These are phyloP conservation scores for Elsinoe perseae DNA, from an alignment of 2,329 filamentous ascomycete species.

Conservation along the genomic window DNA sequence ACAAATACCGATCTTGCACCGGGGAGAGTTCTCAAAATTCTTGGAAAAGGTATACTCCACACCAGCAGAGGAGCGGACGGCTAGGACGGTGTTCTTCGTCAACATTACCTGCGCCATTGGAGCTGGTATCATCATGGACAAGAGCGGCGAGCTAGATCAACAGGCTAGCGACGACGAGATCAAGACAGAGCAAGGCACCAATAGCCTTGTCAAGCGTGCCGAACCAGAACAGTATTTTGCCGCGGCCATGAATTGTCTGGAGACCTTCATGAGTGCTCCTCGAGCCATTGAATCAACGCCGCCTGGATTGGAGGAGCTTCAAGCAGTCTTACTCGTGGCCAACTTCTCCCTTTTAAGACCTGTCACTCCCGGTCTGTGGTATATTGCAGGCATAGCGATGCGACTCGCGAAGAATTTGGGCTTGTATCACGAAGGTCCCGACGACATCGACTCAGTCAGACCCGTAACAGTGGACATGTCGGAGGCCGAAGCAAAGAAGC, in stretches of 20 bases:
- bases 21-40: slow-evolving; percentile 80
- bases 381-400: slow-evolving; percentile 90
- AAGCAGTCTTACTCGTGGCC: slow-evolving; percentile 83
- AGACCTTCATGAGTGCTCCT: slow-evolving; percentile 68
- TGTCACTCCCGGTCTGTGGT: slow-evolving; percentile 90
- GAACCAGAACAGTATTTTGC: slow-evolving; percentile 96
- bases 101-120: slow-evolving; percentile 98
- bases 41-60: slow-evolving; percentile 73
- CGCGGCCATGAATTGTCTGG: slow-evolving; percentile 84
- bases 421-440: slow-evolving; percentile 75
- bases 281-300: slow-evolving; percentile 59
- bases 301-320: slow-evolving; percentile 85
- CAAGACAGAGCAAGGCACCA: slow-evolving; percentile 3
- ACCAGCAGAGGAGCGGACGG: slow-evolving; percentile 58
- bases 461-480: slow-evolving; percentile 32
- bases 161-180: slow-evolving; percentile 13
- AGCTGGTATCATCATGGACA: slow-evolving; percentile 76
- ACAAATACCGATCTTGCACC: slow-evolving; percentile 87
- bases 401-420: slow-evolving; percentile 85
- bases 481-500: slow-evolving; percentile 29
- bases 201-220: slow-evolving; percentile 29
- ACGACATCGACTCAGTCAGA: slow-evolving; percentile 49
- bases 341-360: slow-evolving; percentile 87
- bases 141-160: slow-evolving; percentile 27
- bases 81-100: slow-evolving; percentile 81